Percentiles rank a stretch among this genome's conserved stretches.
Conservation (phyloP, 139 green algal genomes). For the Auxenochlorella protothecoides region DNA sequence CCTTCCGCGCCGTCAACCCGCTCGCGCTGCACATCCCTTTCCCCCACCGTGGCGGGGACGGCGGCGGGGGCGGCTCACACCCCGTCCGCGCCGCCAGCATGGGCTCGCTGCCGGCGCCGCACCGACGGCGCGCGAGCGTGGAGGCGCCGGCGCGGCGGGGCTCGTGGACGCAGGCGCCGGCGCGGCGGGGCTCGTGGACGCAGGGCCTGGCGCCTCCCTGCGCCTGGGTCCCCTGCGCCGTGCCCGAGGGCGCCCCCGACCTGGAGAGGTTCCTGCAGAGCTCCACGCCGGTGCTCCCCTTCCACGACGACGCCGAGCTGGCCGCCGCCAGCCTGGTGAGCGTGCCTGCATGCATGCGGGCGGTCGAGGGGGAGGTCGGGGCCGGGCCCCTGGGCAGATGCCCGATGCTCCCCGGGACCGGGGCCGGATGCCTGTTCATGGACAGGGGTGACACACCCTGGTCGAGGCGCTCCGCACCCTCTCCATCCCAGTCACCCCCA, state of each 20-base stretch:
- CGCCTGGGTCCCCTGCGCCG: no score
- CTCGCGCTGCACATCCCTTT: no score
- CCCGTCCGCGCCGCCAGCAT: no score
- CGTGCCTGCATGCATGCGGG: neutral
- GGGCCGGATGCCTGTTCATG: neutral
- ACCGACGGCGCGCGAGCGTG: no score
- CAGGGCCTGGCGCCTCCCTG: no score
- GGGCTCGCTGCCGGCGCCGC: no score
- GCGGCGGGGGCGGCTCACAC: no score
- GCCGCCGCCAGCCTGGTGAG: constrained; percentile 14
- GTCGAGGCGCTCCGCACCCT: neutral
- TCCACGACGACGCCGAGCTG: neutral
- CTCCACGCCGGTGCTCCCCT: constrained; percentile 9
- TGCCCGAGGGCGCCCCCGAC: constrained; percentile 15
- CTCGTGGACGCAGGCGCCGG: no score
- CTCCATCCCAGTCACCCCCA: neutral
- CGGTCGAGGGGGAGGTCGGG: neutral
- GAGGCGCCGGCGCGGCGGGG: no score
- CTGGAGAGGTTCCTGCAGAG: constrained; percentile 26
- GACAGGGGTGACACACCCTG: neutral
- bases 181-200: no score
- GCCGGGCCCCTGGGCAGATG: neutral
- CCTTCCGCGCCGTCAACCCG: no score
- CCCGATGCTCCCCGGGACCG: neutral
- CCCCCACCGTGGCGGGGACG: no score